Percentiles rank a stretch among this genome's conserved stretches.
These are phyloP conservation scores for Orobanche coerulescens DNA, from an alignment of 257 asterid species.

Conservation along the genomic window DNA sequence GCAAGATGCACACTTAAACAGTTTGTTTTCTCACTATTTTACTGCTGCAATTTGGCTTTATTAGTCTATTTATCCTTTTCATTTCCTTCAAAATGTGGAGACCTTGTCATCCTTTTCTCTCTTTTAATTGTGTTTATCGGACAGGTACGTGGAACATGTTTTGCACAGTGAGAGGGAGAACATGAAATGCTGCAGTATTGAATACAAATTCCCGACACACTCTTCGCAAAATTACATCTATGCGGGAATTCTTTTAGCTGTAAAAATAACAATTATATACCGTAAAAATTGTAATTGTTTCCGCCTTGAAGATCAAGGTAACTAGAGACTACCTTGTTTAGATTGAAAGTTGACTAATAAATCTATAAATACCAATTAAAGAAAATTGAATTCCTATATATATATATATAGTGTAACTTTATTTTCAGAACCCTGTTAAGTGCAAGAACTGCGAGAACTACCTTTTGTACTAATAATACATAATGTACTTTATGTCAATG, in stretches of 20 bases:
- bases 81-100: background rate
- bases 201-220: slow-evolving; percentile 63
- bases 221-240: slow-evolving; percentile 69
- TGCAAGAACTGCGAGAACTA: too few species aligned
- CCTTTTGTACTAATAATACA: too few species aligned
- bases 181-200: slow-evolving; percentile 88
- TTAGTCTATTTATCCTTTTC: background rate
- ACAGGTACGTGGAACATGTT: slow-evolving; percentile 87
- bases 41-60: background rate
- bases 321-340: too few species aligned
- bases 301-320: too few species aligned
- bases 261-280: too few species aligned
- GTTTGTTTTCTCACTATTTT: slow-evolving; percentile 33
- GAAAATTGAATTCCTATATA: too few species aligned
- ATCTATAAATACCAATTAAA: too few species aligned
- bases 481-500: too few species aligned
- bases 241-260: slow-evolving; percentile 95
- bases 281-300: too few species aligned
- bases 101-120: background rate
- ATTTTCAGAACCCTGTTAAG: too few species aligned
- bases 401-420: too few species aligned
- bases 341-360: too few species aligned
- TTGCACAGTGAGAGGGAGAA: slow-evolving; percentile 68
- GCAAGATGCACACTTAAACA: slow-evolving; percentile 72
- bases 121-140: background rate